These are phyloP conservation scores for Flaveria ramosissima DNA, from an alignment of 129 eudicot species.

Conservation along the genomic window DNA sequence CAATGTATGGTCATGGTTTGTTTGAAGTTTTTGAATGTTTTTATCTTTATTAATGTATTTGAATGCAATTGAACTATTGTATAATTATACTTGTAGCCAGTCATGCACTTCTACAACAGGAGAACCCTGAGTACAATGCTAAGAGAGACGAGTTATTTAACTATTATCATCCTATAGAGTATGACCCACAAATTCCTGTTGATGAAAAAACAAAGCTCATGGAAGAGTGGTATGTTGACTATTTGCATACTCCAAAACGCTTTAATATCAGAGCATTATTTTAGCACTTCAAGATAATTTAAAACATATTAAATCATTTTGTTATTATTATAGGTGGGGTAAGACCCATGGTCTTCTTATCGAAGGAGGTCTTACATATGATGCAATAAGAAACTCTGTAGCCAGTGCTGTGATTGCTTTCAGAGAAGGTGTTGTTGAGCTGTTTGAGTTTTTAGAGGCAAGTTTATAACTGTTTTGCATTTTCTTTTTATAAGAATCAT, in stretches of 20 bases:
- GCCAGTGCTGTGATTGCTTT: slow-evolving; percentile 63
- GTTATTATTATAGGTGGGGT: slow-evolving; percentile 63
- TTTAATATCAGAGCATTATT: not conserved
- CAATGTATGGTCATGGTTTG: slow-evolving; percentile 52
- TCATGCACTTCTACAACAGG: slow-evolving; percentile 82
- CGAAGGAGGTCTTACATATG: slow-evolving; percentile 85
- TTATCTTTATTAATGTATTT: not conserved
- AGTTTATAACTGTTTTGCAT: slow-evolving; percentile 12
- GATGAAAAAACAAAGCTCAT: slow-evolving; percentile 82
- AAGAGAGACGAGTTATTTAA: slow-evolving; percentile 79
- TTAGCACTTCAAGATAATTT: not conserved
- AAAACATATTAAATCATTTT: not conserved
- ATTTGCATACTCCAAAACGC: not conserved
- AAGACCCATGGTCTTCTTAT: slow-evolving; percentile 83
- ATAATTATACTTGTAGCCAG: slow-evolving; percentile 60
- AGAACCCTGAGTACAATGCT: slow-evolving; percentile 63
- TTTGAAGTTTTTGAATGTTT: not conserved
- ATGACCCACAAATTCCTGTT: slow-evolving; percentile 65
- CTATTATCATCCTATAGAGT: slow-evolving; percentile 80
- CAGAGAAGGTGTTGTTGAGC: slow-evolving; percentile 78
- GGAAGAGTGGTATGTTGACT: slow-evolving; percentile 76
- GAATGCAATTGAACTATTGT: slow-evolving; percentile 15
- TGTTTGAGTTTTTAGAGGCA: slow-evolving; percentile 83
- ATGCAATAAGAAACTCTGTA: slow-evolving; percentile 71
- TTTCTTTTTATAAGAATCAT: not conserved